Base-by-base conservation (phyloP, 1,284 basidiomycete species). In the Hortiboletus rubellus region DNA sequence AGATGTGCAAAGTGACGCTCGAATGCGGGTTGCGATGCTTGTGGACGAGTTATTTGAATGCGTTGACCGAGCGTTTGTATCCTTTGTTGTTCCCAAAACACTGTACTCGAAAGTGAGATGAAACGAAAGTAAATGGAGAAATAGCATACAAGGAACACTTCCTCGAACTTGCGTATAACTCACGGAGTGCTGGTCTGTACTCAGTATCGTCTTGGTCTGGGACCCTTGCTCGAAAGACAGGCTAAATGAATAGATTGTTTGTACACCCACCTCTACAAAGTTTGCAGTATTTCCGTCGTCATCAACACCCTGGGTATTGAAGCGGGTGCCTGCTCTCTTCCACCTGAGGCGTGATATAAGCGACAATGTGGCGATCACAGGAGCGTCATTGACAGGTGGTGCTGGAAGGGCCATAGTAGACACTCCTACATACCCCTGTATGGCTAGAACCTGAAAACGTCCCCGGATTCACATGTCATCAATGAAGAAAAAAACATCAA, bases 51-150 rank as follows among this genome's bases (percentile, higher is more conserved):
- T 57, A 97, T 92, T 69, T 96, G 93, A 37, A 97, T 94, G 46
- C 86, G 84, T 60, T 96, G 94, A 42, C 92, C 90, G 66, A 97
- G 89, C 6, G 94, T 94, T 68, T 94, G 91, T 44, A 94, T 72
- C 30, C 93, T 94, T 73, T 96, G 94, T 71, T 99, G 96, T 72
- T 98, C 95, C 96, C 96, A 99, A 70, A 98, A 99, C 57, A 98
- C 89, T 93, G 68, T 56, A 54, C 46, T 54, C 31, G 5, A 54
- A 54, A 57, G 61, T 60, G 44, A 65, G 54, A 61, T 42, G 47
- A 46, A 50, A 46, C 63, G 53, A 57, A 55, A 38, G 58, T 46
- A 57, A 60, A 48, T 47, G 54, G 36, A 50, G 52, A 60, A 59
- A 53, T 31, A 60, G 82, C 90, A 72, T 78, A 94, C 92, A 79